phyloP scores from a whole-genome alignment of 2,329 filamentous ascomycete genomes.

The Colletotrichum eremochloae region DNA sequence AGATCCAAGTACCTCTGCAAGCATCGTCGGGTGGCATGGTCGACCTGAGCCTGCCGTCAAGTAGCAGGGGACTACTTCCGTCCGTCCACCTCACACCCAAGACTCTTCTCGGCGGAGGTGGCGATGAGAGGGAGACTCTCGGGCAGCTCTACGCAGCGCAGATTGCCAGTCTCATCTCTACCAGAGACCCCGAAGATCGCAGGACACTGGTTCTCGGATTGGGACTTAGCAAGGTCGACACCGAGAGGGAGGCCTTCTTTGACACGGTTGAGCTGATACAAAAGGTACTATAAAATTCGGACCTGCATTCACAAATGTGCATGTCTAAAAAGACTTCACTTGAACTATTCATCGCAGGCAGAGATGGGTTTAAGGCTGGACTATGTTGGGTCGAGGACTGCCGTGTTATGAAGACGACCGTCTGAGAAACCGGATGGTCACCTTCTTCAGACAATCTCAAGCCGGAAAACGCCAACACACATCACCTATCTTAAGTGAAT shows the following conservation, averaged over 20 bases:
- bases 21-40: slow-evolving; percentile 73
- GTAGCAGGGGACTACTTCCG: slow-evolving; percentile 71
- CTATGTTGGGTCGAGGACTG: not conserved
- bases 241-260: slow-evolving; percentile 70
- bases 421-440: not conserved
- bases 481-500: no score
- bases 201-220: slow-evolving; percentile 73
- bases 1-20: slow-evolving; percentile 86
- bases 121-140: slow-evolving; percentile 81
- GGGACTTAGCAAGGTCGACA: slow-evolving; percentile 65
- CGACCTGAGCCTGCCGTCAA: slow-evolving; percentile 69
- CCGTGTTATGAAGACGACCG: not conserved
- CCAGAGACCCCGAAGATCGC: slow-evolving; percentile 75
- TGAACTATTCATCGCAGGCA: no score
- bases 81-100: slow-evolving; percentile 86
- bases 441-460: not conserved
- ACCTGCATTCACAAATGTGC: not conserved
- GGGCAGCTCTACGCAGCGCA: slow-evolving; percentile 93
- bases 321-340: no score
- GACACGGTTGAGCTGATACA: slow-evolving; percentile 74
- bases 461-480: not conserved
- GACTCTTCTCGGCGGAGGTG: slow-evolving; percentile 87
- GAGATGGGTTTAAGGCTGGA: not conserved
- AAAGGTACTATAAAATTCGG: slow-evolving; percentile 61
- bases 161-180: slow-evolving; percentile 83